Base-by-base conservation (phyloP, 2,329 filamentous ascomycete species). In the Trichophyton benhamiae region DNA sequence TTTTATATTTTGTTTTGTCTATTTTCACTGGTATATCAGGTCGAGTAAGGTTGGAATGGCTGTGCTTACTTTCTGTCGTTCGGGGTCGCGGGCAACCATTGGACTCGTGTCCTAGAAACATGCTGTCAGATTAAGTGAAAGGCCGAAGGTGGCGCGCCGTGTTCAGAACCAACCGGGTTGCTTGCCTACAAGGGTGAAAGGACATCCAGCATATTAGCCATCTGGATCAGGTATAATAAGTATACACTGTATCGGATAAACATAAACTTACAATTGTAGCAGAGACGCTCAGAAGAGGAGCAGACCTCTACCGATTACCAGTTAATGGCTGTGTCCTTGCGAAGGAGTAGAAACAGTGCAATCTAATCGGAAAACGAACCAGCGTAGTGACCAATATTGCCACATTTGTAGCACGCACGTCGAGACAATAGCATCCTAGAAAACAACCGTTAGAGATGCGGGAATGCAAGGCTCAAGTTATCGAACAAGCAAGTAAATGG, bases 81-180 rank as follows among this genome's bases (percentile, higher is more conserved):
- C 94, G 88, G 72, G 94, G 94, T 73, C 92, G 87, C 70, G 94
- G 94, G 83, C 94, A 99, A 76, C 88, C 88, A 80, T 95, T 97
- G 67, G 92, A 97, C 81, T 99, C 94, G 78, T 99, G 94, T 75
- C 90, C 88, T 84, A 71, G 67, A 53, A 61, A 38, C 49, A 17
- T 25, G 7, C 11, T 33, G 49, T 53, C 49, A 53, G 49, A 30
- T 17, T 9, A 30, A n/a, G 27, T 53, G 3, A 53, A 53, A 41
- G 22, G 55, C 9, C 33, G 17, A 58, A 30, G 55, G 27, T 22
- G 3, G 13, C 49, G 22, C 22, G 33, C 9, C 6, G 27, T 8
- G 9, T 38, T 53, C 11, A n/a, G 22, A 53, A 53, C 49, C 62
- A 75, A 78, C 76, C 76, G 67, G 76, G 75, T 70, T 77, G 74